Percentiles rank a stretch among this genome's conserved stretches.
These are phyloP conservation scores for Sporodiniella umbellata DNA, from an alignment of 371 early-diverging fungal genomes.

Conservation along the genomic window DNA sequence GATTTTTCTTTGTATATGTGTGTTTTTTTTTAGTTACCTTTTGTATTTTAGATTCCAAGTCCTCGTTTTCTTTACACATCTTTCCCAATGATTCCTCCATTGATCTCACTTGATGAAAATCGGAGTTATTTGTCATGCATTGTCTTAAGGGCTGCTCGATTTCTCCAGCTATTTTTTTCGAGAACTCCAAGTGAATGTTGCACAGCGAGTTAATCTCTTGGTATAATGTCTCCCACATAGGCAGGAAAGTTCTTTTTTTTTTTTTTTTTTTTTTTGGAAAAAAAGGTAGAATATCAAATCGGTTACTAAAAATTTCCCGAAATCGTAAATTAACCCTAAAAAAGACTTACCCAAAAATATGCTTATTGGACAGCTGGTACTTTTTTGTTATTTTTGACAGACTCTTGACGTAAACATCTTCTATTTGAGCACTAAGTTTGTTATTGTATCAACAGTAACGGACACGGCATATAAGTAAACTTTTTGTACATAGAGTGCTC, in stretches of 20 bases:
- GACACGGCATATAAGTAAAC: neutral
- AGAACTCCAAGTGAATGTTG: slow-evolving; percentile 13
- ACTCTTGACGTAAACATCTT: slow-evolving; percentile 20
- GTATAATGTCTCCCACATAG: slow-evolving; percentile 18
- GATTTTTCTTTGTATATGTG: neutral
- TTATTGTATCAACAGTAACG: neutral
- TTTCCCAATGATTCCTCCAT: slow-evolving; percentile 3
- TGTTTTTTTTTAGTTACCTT: neutral
- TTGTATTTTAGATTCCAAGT: slow-evolving; percentile 12
- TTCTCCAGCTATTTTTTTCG: slow-evolving; percentile 6
- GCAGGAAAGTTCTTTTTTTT: slow-evolving; percentile 20
- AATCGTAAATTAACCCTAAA: too few relatives aligned
- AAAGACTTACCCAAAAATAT: slow-evolving; percentile 12
- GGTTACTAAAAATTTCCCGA: too few relatives aligned
- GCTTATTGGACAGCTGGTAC: slow-evolving; percentile 9
- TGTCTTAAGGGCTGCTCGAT: slow-evolving; percentile 19
- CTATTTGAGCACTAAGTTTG: slow-evolving; percentile 13
- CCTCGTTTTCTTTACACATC: slow-evolving; percentile 5
- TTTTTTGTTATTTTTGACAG: slow-evolving; percentile 14
- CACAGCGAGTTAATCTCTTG: slow-evolving; percentile 13
- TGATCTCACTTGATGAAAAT: slow-evolving; percentile 7
- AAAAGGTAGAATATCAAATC: neutral
- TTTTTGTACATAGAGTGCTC: slow-evolving; percentile 25
- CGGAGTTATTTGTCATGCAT: slow-evolving; percentile 4
- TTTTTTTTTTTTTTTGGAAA: too few relatives aligned